Percentiles rank a stretch among this genome's conserved stretches.
Conservation (phyloP, 306 rosid genomes). For the Quillaja saponaria region DNA sequence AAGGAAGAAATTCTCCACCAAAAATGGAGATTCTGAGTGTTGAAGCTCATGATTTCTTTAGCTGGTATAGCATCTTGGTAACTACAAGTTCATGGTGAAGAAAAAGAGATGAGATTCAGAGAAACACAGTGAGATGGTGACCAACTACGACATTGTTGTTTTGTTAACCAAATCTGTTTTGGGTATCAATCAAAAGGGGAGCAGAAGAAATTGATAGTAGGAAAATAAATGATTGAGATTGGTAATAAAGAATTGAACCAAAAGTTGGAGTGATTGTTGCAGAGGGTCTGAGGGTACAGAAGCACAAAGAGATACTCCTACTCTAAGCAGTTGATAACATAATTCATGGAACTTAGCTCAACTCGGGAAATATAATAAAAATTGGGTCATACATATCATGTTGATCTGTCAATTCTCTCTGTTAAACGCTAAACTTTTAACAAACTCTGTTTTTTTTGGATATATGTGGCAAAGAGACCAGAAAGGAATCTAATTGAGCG, state of each 20-base stretch:
- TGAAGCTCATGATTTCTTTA: constrained; percentile 45
- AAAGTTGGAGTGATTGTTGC: constrained; percentile 24
- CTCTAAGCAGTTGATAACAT: constrained; percentile 30
- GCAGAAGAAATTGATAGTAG: constrained; percentile 21
- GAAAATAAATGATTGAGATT: constrained; percentile 19
- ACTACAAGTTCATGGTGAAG: constrained; percentile 51
- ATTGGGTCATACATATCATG: constrained; percentile 17
- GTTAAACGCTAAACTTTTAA: not conserved
- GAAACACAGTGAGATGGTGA: constrained; percentile 53
- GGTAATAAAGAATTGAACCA: constrained; percentile 25
- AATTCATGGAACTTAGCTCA: constrained; percentile 31
- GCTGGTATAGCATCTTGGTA: constrained; percentile 39
- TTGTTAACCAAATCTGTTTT: constrained; percentile 57
- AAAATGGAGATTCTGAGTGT: constrained; percentile 35
- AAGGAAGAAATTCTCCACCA: constrained; percentile 40
- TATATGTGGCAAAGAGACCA: constrained; percentile 16
- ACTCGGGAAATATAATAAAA: constrained; percentile 28
- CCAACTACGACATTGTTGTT: constrained; percentile 54
- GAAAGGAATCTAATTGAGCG: constrained; percentile 44
- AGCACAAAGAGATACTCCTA: constrained; percentile 28
- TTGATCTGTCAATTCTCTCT: constrained; percentile 34
- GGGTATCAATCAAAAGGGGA: constrained; percentile 7
- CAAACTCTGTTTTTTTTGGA: constrained; percentile 20
- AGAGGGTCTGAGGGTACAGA: constrained; percentile 26
- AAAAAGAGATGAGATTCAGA: constrained; percentile 30